A percentile compares a stretch with the other conserved stretches of the same genome.
Conservation (phyloP, 306 rosid species). For the Dryas octopetala region DNA sequence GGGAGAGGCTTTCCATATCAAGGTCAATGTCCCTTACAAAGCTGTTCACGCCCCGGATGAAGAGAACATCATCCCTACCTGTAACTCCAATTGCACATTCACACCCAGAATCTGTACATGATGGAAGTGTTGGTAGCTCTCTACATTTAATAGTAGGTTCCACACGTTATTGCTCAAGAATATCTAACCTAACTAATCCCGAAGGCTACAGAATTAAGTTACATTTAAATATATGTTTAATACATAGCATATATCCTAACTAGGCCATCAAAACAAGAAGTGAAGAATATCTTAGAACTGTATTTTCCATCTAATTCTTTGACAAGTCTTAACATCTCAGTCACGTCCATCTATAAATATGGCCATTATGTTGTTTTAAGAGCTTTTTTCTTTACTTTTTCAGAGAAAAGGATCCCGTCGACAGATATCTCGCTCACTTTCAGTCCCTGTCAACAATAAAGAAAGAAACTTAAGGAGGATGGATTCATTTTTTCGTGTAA, state of each 20-base stretch:
- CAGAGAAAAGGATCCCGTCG: conserved; percentile 56
- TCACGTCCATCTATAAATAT: conserved; percentile 1
- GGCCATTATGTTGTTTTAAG: background rate
- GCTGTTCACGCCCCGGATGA: conserved; percentile 68
- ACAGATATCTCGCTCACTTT: conserved; percentile 77
- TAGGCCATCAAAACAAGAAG: conserved; percentile 11
- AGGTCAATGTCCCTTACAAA: conserved; percentile 74
- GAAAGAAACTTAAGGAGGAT: conserved; percentile 55
- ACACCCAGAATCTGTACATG: conserved; percentile 51
- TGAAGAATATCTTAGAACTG: background rate
- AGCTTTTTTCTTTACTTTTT: conserved; percentile 27
- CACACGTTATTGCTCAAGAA: conserved; percentile 2
- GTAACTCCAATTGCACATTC: conserved; percentile 63
- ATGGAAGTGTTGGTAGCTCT: conserved; percentile 53
- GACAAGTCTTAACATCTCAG: conserved; percentile 2
- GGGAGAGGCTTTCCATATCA: conserved; percentile 61
- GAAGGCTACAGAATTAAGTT: background rate
- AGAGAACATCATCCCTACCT: conserved; percentile 85
- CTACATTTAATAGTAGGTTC: conserved; percentile 56
- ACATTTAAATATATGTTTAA: background rate
- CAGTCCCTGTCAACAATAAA: conserved; percentile 66
- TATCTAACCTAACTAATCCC: conserved; percentile 2
- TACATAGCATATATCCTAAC: conserved; percentile 8
- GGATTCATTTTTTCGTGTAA: conserved; percentile 78
- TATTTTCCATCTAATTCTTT: conserved; percentile 6